A percentile compares a stretch with the other conserved stretches of the same genome.
Evolutionary conservation across 2,329 filamentous ascomycete species (phyloP).

Genomic region (Penicillium sp.): DNA sequence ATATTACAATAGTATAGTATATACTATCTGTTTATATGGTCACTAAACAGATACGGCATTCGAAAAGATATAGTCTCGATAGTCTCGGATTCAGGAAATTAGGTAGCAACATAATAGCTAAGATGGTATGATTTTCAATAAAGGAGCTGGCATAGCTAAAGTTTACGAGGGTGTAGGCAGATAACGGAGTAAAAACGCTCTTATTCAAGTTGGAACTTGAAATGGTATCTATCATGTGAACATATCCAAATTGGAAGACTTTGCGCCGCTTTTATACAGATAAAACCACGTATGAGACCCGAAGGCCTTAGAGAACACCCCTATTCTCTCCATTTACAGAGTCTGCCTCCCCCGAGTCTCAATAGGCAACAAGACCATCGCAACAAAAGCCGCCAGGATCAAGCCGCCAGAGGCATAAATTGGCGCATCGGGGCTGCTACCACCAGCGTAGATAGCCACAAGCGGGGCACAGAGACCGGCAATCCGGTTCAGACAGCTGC

Average conservation of each 20-base stretch:
- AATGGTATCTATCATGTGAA: conserved; percentile 11
- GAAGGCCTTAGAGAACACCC: no score
- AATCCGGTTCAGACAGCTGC: conserved; percentile 49
- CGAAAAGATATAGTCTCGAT: no score
- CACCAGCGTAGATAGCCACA: conserved; percentile 46
- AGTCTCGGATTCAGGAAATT: no score
- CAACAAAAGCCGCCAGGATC: conserved; percentile 49
- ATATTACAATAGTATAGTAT: no score
- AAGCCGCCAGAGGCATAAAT: conserved; percentile 49
- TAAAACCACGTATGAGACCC: not conserved
- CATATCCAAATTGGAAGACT: conserved; percentile 8
- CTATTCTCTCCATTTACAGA: conserved; percentile 29
- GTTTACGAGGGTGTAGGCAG: no score
- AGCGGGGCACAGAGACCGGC: conserved; percentile 49
- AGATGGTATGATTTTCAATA: no score
- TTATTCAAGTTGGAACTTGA: not conserved
- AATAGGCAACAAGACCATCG: conserved; percentile 50
- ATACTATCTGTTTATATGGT: no score
- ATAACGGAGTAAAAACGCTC: not conserved
- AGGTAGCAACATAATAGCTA: no score
- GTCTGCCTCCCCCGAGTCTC: conserved; percentile 50
- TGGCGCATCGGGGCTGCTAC: conserved; percentile 43
- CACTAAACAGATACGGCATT: no score
- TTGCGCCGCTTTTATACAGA: not conserved
- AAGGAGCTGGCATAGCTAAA: no score